Base-by-base conservation (phyloP, 2,329 filamentous ascomycete genomes). In the Dendrostoma leiphaemia region DNA sequence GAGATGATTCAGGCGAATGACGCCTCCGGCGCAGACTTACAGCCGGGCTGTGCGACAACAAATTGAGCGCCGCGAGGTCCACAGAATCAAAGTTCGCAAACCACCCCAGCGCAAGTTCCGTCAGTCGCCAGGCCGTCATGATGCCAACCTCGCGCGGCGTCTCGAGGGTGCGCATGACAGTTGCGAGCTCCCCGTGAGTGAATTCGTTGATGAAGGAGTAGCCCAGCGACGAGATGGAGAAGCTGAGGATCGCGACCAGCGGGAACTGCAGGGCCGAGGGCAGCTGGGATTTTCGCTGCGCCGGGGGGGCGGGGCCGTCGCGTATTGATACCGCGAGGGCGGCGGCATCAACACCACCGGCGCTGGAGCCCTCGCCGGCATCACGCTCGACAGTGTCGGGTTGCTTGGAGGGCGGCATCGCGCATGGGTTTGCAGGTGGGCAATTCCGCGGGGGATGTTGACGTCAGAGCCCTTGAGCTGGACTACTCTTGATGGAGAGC, bases 51-150 rank as follows among this genome's bases (percentile, higher is more conserved):
- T 91, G 85, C 52, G 87, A 86, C 38, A 97, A 75, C 57, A 90
- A 68, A 55, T 82, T 82, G 65, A 90, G 74, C 44, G 83, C 79
- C 10, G 81, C 81, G 48, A 88, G 75, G 68, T 90, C 87, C 67
- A 84, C 79, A 71, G 88, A 84, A 69, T 95, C 90, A 67, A 88
- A 89, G 59, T 85, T 79, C 40, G 84, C 76, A 62, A 81, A 82
- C 90, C 91, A 96, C 44, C 83, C 86, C 44, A 92, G 65, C 23
- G 77, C 83, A 50, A 96, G 76, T 67, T 91, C 86, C 44, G 84
- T 84, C 81, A 79, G 65, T 68, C 76, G 77, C 81, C 81, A 85
- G 12, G 70, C 73, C 1, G 74, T 70, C 59, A 84, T 62, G 29
- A 75, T 74, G 6, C 70, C 75, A 26, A 90, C 78, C 66, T 90